Conservation (phyloP, 768 basidiomycete genomes). For the Boletus coccyginus region DNA sequence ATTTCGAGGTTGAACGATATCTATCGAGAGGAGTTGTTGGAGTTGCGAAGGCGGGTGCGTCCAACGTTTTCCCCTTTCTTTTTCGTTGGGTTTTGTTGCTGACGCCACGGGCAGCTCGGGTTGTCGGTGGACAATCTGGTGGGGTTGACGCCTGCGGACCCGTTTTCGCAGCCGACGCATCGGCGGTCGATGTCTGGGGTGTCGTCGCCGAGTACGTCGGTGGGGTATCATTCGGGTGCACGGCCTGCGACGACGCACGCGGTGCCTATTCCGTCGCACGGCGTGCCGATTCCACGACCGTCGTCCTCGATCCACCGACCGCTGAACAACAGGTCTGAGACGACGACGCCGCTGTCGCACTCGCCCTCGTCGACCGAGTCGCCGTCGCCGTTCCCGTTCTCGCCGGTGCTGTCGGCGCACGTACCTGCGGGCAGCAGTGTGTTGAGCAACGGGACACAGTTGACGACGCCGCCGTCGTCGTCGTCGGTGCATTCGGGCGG, state of each 20-base stretch:
- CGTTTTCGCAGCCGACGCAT: constrained; percentile 71
- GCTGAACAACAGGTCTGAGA: constrained; percentile 42
- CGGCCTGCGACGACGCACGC: constrained; percentile 39
- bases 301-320: constrained; percentile 63
- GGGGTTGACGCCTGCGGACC: constrained; percentile 62
- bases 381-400: constrained; percentile 68
- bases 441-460: constrained; percentile 45
- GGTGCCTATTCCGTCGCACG: constrained; percentile 67
- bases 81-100: background rate
- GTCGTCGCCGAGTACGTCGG: constrained; percentile 30
- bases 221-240: constrained; percentile 16
- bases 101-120: constrained; percentile 12
- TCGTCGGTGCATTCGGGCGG: constrained; percentile 23
- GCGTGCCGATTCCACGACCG: constrained; percentile 76
- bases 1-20: constrained; percentile 76
- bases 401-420: constrained; percentile 52
- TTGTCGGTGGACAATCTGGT: constrained; percentile 68
- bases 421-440: constrained; percentile 32
- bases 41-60: constrained; percentile 70
- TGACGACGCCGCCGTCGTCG: constrained; percentile 75
- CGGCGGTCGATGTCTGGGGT: constrained; percentile 45
- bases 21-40: constrained; percentile 81
- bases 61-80: too few species aligned
- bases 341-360: constrained; percentile 61
- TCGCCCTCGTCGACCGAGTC: constrained; percentile 67